Percentiles rank a stretch among this genome's conserved stretches.
Evolutionary conservation across 352 stramenopile genomes (phyloP).

Genomic region (Pythium biforme): DNA sequence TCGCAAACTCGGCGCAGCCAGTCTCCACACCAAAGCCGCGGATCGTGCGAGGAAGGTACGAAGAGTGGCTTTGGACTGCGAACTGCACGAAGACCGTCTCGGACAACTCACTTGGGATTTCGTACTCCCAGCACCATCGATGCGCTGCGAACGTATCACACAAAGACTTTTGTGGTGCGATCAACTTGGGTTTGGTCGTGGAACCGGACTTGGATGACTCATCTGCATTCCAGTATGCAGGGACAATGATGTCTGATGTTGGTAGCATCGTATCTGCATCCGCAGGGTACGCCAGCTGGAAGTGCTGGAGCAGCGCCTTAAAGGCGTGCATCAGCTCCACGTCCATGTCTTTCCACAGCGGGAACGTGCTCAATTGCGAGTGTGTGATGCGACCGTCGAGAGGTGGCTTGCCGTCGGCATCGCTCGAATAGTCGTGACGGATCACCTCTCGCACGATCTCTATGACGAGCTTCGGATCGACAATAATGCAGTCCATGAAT

Average conservation of each 20-base stretch:
- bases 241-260: slow-evolving; percentile 22
- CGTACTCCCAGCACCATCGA: slow-evolving; percentile 33
- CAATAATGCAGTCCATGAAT: slow-evolving; percentile 15
- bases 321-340: slow-evolving; percentile 25
- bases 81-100: slow-evolving; percentile 34
- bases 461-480: slow-evolving; percentile 32
- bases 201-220: neutral
- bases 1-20: slow-evolving; percentile 8
- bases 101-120: slow-evolving; percentile 22
- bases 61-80: slow-evolving; percentile 28
- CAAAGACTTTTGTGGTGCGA: neutral
- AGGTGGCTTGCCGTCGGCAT: neutral
- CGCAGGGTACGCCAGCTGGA: slow-evolving; percentile 26
- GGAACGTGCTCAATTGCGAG: neutral
- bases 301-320: slow-evolving; percentile 32
- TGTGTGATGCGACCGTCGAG: slow-evolving; percentile 13
- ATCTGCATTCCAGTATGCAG: slow-evolving; percentile 13
- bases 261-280: slow-evolving; percentile 16
- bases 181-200: neutral
- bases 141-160: neutral
- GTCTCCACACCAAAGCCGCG: slow-evolving; percentile 15
- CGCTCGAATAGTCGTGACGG: slow-evolving; percentile 13
- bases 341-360: slow-evolving; percentile 28
- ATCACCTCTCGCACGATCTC: slow-evolving; percentile 27
- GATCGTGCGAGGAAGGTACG: slow-evolving; percentile 12